A percentile compares a stretch with the other conserved stretches of the same genome.
These are phyloP conservation scores for Neofusicoccum cordaticola DNA, from an alignment of 2,329 filamentous ascomycete species.

Conservation along the genomic window DNA sequence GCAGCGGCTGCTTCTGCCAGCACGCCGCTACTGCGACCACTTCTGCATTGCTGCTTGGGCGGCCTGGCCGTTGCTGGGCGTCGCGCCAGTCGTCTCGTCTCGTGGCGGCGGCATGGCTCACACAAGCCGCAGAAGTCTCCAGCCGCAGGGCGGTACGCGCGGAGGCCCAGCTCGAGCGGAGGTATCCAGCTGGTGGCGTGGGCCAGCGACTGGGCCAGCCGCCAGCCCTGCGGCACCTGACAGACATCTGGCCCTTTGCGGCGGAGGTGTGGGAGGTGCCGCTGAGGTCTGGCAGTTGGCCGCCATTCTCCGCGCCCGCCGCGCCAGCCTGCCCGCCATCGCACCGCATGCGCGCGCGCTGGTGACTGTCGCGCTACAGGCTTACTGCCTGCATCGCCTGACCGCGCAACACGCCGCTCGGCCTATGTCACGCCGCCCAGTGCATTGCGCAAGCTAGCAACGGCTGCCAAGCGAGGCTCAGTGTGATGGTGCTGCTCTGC, in stretches of 20 bases:
- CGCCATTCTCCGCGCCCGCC: not conserved
- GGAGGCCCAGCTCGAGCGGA: not conserved
- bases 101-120: constrained; percentile 4
- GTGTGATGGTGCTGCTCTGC: not conserved
- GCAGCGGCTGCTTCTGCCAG: not conserved
- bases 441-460: constrained; percentile 9
- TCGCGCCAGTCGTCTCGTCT: not conserved
- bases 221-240: constrained; percentile 17
- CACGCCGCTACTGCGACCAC: not conserved
- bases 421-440: constrained; percentile 7
- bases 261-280: no score
- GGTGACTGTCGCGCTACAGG: constrained; percentile 6
- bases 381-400: constrained; percentile 14
- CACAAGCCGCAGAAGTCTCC: not conserved
- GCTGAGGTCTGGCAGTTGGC: not conserved
- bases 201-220: constrained; percentile 4
- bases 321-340: not conserved
- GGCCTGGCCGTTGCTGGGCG: not conserved
- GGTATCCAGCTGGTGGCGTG: constrained; percentile 6
- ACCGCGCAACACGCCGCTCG: constrained; percentile 5
- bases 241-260: not conserved
- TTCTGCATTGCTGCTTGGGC: not conserved
- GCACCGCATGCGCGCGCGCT: not conserved
- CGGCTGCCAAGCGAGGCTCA: not conserved
- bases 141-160: constrained; percentile 3